Evolutionary conservation across 2,329 filamentous ascomycete genomes (phyloP), one percentile per base, ranked within the genome.

Genomic region (Pleurostoma richardsiae): DNA sequence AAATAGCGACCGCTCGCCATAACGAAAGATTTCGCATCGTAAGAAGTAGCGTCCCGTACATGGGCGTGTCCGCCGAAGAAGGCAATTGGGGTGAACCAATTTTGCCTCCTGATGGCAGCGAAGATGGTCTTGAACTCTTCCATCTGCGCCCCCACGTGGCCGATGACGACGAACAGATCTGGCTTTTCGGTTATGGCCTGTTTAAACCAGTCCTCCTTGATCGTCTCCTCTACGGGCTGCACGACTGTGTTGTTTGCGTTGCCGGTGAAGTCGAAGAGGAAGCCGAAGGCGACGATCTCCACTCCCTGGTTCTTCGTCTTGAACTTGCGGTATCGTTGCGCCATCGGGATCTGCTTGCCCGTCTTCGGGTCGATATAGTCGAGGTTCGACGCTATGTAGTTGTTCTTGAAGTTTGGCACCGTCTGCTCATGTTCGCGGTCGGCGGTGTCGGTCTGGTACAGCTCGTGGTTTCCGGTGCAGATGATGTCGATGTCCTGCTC

Each of bases 51-150:
- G 61, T 96, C 90, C 6, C 92, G 83, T 41, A 96, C 89, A 61
- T 97, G 92, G 2, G 83, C 83, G 60, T 97, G 92, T 0, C 92
- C 92, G 6, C 89, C 92, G 51, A 97, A 94, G 67, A 96, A 90
- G 50, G 88, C 86, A 47, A 97, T 95, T 0, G 92, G 90, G 0
- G 80, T 89, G 57, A 90, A 80, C 82, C 85, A 88, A 53, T 90
- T 85, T 51, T 80, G 76, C 44, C 80, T 76, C 30, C 92, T 80
- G 55, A 97, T 90, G 7, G 85, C 87, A 33, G 79, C 83, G 71
- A 85, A 95, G 44, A 97, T 80, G 45, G 80, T 71, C 52, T 84
- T 80, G 61, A 87, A 92, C 65, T 96, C 92, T 26, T 80, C 72
- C 61, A 90, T 94, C 40, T 85, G 82, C 40, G 95, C 79, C 1